Evolutionary conservation across 75 land plant genomes (phyloP).

Genomic region (Picea glauca): DNA sequence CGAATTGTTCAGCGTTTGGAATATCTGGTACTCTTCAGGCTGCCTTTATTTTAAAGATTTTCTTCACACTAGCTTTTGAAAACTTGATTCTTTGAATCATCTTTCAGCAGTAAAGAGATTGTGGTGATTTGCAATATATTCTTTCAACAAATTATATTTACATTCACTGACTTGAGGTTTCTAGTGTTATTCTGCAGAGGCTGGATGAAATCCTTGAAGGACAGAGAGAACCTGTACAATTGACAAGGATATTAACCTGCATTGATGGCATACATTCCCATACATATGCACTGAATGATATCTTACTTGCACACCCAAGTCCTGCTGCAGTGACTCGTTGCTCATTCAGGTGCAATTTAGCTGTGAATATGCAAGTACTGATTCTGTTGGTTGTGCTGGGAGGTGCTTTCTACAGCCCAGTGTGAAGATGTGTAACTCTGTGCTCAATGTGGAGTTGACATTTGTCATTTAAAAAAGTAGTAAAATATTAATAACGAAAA

Average conservation of each 20-base stretch:
- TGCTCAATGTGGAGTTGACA: no score
- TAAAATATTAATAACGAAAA: no score
- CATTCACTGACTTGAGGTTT: background rate
- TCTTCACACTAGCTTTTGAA: background rate
- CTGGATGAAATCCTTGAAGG: constrained; percentile 70
- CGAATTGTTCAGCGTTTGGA: no score
- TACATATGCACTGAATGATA: constrained; percentile 77
- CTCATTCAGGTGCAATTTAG: constrained; percentile 63
- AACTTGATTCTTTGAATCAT: background rate
- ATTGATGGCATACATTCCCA: constrained; percentile 45
- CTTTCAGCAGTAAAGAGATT: background rate
- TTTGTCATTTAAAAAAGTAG: no score
- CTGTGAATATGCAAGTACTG: background rate
- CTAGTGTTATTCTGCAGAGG: constrained; percentile 33
- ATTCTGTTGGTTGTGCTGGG: no score
- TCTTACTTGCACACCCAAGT: constrained; percentile 84
- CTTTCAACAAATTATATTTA: background rate
- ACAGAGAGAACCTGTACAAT: constrained; percentile 30
- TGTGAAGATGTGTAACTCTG: no score
- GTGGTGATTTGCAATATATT: background rate
- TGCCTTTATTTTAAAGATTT: background rate
- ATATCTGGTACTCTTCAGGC: no score
- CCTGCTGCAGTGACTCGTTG: constrained; percentile 87
- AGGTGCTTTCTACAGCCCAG: no score
- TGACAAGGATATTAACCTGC: constrained; percentile 61